Evolutionary conservation across 352 stramenopile species (phyloP).

Genomic region (Plasmopara muralis): DNA sequence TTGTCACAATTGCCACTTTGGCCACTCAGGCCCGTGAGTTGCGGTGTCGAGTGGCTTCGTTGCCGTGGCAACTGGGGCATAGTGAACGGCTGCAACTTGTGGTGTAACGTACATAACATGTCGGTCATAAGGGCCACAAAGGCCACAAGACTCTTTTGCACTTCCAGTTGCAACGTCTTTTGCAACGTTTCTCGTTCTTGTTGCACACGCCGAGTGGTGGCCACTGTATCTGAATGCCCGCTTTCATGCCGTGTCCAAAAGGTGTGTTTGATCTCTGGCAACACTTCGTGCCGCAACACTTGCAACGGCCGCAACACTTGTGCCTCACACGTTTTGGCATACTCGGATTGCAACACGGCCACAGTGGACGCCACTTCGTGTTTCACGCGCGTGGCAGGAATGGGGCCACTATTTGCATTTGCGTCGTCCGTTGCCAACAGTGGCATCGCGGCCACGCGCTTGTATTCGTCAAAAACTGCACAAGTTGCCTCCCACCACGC

Average conservation of each 20-base stretch:
- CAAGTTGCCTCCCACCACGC: constrained; percentile 48
- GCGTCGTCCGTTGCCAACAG: constrained; percentile 24
- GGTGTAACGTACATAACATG: constrained; percentile 32
- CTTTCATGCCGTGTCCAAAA: constrained; percentile 59
- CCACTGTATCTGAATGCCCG: constrained; percentile 14
- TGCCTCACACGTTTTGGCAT: constrained; percentile 38
- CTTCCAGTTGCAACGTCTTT: constrained; percentile 31
- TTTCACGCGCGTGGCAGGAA: constrained; percentile 6
- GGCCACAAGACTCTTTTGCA: constrained; percentile 46
- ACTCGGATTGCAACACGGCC: constrained; percentile 29
- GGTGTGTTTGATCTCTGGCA: constrained; percentile 71
- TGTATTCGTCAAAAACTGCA: constrained; percentile 60
- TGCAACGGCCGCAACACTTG: constrained; percentile 42
- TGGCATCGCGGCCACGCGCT: constrained; percentile 46
- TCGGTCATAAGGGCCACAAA: constrained; percentile 45
- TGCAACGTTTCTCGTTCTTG: constrained; percentile 50
- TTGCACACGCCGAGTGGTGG: constrained; percentile 37
- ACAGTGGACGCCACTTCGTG: constrained; percentile 24
- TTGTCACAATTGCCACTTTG: not conserved
- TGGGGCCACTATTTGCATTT: constrained; percentile 6
- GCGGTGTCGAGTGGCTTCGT: constrained; percentile 16
- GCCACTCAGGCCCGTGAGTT: not conserved
- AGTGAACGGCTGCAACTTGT: constrained; percentile 17
- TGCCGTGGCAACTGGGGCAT: constrained; percentile 15
- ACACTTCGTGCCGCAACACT: constrained; percentile 33